Percentiles rank a stretch among this genome's conserved stretches.
Conservation (phyloP, 2,329 filamentous ascomycete species). For the Venturia effusa region DNA sequence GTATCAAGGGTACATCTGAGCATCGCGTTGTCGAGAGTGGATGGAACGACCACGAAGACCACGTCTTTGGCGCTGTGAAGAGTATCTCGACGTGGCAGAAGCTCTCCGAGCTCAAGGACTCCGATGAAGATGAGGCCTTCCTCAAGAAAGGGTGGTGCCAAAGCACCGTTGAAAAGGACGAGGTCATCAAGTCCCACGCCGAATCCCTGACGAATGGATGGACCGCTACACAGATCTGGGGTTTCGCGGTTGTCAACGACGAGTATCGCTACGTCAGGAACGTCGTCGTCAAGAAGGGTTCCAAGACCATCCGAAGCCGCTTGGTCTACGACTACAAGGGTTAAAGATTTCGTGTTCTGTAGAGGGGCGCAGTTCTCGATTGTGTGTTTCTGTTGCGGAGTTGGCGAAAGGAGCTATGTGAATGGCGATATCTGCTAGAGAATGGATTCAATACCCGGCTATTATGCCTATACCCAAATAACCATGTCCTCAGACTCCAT, state of each 20-base stretch:
- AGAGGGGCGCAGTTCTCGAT: background rate
- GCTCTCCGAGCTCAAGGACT: conserved; percentile 16
- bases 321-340: conserved; percentile 24
- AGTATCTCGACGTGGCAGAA: conserved; percentile 46
- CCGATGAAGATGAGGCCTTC: conserved; percentile 12
- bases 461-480: background rate
- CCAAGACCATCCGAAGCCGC: conserved; percentile 20
- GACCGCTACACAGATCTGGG: conserved; percentile 25
- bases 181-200: conserved; percentile 21
- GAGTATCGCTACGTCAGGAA: conserved; percentile 23
- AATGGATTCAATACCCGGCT: background rate
- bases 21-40: conserved; percentile 45
- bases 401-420: background rate
- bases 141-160: conserved; percentile 12
- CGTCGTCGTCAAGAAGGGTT: conserved; percentile 24
- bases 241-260: conserved; percentile 21
- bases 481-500: background rate
- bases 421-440: background rate
- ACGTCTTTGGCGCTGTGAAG: conserved; percentile 64
- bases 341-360: background rate
- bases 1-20: conserved; percentile 56
- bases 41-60: conserved; percentile 59
- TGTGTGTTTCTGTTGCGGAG: background rate
- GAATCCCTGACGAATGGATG: conserved; percentile 25
- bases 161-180: conserved; percentile 19